Evolutionary conservation across 2,329 filamentous ascomycete species (phyloP), one percentile per base, ranked within the genome.

Genomic region (Allantophomopsis cytisporea): DNA sequence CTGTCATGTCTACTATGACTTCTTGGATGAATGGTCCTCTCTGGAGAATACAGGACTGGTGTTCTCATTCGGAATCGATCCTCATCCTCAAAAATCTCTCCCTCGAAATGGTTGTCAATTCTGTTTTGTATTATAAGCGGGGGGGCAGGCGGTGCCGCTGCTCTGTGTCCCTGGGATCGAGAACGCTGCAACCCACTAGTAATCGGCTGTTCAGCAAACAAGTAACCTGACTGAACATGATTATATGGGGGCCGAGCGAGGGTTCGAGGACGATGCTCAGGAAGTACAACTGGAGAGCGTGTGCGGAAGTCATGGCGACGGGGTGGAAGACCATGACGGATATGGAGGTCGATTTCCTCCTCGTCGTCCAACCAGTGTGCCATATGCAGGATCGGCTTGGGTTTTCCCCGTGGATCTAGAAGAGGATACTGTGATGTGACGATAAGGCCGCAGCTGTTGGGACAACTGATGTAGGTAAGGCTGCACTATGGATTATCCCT

Each of bases 51-150:
- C 31, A 30, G 14, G 3, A 13, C 8, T 5, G 28, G 36, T 23
- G 23, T n/a, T 12, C 20, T 20, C 11, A 28, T 28, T 28, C 23
- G 23, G 8, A 28, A 28, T 21, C 4, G 35, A n/a, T 36, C 35
- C 6, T 38, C 36, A 31, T 38, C 21, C 8, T 34, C 14, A n/a
- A 16, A 36, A 31, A 30, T 13, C 7, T 38, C 36, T 3, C 23
- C 36, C 10, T 31, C 20, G 8, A 30, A 17, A 13, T 38, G 28
- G 18, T 36, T 23, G 7, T 36, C 16, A 15, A 38, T 38, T 16
- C 36, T 4, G 15, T 38, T 38, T 14, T 38, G 23, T 30, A 38
- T 38, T 15, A 38, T n/a, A n/a, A 38, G n/a, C 8, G 36, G 36
- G n/a, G 36, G 36, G 14, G 21, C 21, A 7, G 17, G 13, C 14